Evolutionary conservation across 2,329 filamentous ascomycete species (phyloP).

Genomic region (Hypoxylon sp.): DNA sequence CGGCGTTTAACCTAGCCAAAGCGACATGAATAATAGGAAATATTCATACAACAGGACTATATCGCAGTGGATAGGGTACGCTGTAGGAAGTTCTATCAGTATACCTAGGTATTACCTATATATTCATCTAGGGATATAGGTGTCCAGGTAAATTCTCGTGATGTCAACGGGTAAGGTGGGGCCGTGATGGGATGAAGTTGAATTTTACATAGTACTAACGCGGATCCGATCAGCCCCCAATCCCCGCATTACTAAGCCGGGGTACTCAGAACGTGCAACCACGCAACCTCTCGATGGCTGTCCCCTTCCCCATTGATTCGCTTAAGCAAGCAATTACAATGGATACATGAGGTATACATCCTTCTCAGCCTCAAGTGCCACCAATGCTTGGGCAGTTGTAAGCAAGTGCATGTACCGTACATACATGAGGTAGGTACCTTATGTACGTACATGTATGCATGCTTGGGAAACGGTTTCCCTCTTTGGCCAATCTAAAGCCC

Average conservation of each 20-base stretch:
- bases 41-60: not conserved
- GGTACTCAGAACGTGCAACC: not conserved
- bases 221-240: not conserved
- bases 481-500: constrained; percentile 5
- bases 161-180: not conserved
- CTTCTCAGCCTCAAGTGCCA: not conserved
- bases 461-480: constrained; percentile 3
- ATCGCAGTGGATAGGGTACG: not conserved
- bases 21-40: not conserved
- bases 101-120: too few species aligned
- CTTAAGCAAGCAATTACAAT: too few species aligned
- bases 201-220: constrained; percentile 24
- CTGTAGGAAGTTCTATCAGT: too few species aligned
- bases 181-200: constrained; percentile 30
- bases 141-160: not conserved
- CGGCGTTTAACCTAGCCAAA: too few species aligned
- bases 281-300: not conserved
- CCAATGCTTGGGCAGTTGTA: not conserved
- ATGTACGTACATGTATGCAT: not conserved
- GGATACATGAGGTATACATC: not conserved
- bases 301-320: too few species aligned
- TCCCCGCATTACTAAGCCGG: constrained; percentile 16
- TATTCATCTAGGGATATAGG: too few species aligned
- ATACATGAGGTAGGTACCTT: not conserved
- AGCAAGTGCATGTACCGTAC: not conserved